phyloP scores from a whole-genome alignment of 2,329 filamentous ascomycete species.

The Ascochyta rabiei region DNA sequence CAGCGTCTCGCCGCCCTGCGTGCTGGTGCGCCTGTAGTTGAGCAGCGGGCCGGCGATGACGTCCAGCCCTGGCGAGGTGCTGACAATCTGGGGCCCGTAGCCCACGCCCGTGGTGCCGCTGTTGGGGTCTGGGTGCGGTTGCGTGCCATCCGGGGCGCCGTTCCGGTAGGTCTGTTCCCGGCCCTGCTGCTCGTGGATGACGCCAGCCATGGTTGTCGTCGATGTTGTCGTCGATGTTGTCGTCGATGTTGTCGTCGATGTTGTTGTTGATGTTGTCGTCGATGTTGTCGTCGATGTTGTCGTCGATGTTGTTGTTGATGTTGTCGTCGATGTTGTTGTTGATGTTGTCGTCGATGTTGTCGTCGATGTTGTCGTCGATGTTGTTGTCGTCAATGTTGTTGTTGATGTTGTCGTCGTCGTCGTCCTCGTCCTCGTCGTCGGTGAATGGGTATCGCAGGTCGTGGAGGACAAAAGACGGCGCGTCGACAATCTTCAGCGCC shows the following conservation, averaged over 20 bases:
- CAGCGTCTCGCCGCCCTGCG: conserved; percentile 50
- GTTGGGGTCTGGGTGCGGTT: conserved; percentile 24
- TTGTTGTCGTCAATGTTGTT: no score
- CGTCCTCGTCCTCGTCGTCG: no score
- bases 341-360: no score
- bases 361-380: no score
- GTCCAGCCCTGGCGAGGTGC: conserved; percentile 54
- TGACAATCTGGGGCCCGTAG: conserved; percentile 51
- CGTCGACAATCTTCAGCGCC: conserved; percentile 7
- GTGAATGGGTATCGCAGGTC: neutral
- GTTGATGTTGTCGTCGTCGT: no score
- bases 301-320: no score
- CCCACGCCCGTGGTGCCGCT: conserved; percentile 48
- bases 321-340: no score
- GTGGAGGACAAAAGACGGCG: neutral
- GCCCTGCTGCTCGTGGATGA: conserved; percentile 14
- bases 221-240: no score
- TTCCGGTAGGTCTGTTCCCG: conserved; percentile 2
- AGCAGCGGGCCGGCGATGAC: conserved; percentile 75
- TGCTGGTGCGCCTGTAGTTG: conserved; percentile 78
- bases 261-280: no score
- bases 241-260: no score
- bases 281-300: no score
- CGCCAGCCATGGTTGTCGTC: conserved; percentile 4
- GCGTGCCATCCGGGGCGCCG: conserved; percentile 3